Base-by-base conservation (phyloP, 1,139 yeast species). In the Nakaseomyces sp. region DNA sequence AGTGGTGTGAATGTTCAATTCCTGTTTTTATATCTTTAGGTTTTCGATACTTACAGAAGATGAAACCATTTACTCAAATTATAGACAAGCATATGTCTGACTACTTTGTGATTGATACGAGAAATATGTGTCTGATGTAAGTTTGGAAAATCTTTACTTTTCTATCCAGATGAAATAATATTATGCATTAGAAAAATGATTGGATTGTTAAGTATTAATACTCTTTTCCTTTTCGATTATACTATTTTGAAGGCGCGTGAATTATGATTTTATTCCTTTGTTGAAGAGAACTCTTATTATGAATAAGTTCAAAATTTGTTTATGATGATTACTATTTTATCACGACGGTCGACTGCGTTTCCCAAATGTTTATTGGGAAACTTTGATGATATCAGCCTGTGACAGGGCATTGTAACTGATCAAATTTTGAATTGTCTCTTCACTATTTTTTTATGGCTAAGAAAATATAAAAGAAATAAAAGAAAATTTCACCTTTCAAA, bases 301-400 rank as follows among this genome's bases (percentile, higher is more conserved):
- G 17, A 29, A 29, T 10, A n/a, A 13, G 10, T 7, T 12, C 24
- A 17, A 32, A 28, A 45, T 52, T 55, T 65, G 83, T 83, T 81
- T 74, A 88, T 88, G 96, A 86, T 83, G 93, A 81, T 71, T 72
- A 70, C 68, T 84, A 91, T 86, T 85, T 81, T 47, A 41, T 89
- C 97, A 89, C 97, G 97, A 89, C 97, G 97, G 97, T 89, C 97
- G 82, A 84, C 97, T 88, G 95, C 74, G 89, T 81, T 77, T 68
- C 73, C 75, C 74, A 73, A 61, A 68, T 75, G 81, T 79, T 77
- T 75, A 78, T 74, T 76, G 76, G 50, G 54, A 70, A 75, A 78
- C 87, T 65, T 76, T 89, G 97, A 89, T 89, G 97, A 89, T 69
- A 78, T 66, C 68, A 73, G 96, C 96, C 96, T 87, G 77, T 89